Evolutionary conservation across 164 flowering plant genomes (phyloP), one percentile per base, ranked within the genome.

Genomic region (Tinospora cordifolia): DNA sequence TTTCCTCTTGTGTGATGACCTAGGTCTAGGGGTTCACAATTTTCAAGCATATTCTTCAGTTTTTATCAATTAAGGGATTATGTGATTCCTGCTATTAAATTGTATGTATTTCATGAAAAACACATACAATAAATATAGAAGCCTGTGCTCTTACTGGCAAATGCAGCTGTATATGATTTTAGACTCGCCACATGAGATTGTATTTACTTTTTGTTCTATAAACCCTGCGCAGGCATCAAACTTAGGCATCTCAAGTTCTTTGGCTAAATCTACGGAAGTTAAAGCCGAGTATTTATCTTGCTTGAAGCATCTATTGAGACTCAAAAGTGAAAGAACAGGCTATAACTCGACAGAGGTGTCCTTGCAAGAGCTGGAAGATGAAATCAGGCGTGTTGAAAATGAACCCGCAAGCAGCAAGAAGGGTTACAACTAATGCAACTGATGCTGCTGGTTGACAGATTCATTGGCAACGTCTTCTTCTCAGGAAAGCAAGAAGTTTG

Each of bases 211-310:
- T 6, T 54, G 59, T 58, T 60, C 15, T 24, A 26, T 60, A 19
- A 24, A 66, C 65, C 41, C 51, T 60, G 13, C 79, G 83, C 81
- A 84, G 89, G 63, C 36, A 60, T 24, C 63, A 3, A 6, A 24
- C 2, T 75, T 72, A 72, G 80, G 63, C 67, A 21, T 13, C 15
- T 73, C 67, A 65, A 76, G 65, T 26, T 67, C 67, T 21, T 27
- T 79, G 9, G 39, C 74, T 38, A 75, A 77, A 54, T 75, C 84
- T 65, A 78, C 78, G 12, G 83, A 81, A 71, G 81, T 79, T 26
- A 84, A 83, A 75, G 51, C 73, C 1, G 85, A 76, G 78, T 84
- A 85, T 71, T 74, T 84, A 26, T 79, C 86, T 46, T 87, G 91
- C 74, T 70, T 87, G 77, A 85, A 79, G 80, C 85, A 82, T 81